phyloP scores from a whole-genome alignment of 1,284 basidiomycete species.

The Ganoderma boninense region DNA sequence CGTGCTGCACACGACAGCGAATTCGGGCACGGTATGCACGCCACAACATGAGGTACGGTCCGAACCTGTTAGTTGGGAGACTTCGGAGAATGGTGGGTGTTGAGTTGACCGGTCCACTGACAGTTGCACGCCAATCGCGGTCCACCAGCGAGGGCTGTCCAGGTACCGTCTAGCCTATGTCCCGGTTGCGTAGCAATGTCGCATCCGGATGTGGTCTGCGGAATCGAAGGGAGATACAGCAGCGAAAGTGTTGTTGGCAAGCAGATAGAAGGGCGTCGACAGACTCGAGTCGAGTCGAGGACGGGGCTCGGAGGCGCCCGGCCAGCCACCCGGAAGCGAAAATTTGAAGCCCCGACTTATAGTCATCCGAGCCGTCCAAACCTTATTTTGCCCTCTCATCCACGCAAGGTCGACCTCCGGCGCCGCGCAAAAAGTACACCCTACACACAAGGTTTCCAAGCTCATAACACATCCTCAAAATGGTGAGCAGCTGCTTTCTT shows the following conservation, averaged over 20 bases:
- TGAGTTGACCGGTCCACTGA: background rate
- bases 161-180: background rate
- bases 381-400: conserved; percentile 40
- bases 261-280: background rate
- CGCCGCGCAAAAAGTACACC: conserved; percentile 40
- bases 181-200: background rate
- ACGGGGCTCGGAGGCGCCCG: conserved; percentile 18
- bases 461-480: conserved; percentile 35
- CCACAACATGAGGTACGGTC: background rate
- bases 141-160: background rate
- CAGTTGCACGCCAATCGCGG: background rate
- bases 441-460: conserved; percentile 33
- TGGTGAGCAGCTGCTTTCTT: conserved; percentile 33
- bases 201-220: background rate
- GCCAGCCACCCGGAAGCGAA: conserved; percentile 33
- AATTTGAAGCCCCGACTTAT: conserved; percentile 36
- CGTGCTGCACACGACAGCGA: background rate
- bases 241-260: background rate
- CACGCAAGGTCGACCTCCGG: conserved; percentile 40
- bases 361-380: conserved; percentile 32
- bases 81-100: background rate
- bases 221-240: background rate
- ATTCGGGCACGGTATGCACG: background rate
- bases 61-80: background rate
- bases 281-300: background rate